These are phyloP conservation scores for Hanseniaspora vineae DNA, from an alignment of 805 yeast species.

Conservation along the genomic window DNA sequence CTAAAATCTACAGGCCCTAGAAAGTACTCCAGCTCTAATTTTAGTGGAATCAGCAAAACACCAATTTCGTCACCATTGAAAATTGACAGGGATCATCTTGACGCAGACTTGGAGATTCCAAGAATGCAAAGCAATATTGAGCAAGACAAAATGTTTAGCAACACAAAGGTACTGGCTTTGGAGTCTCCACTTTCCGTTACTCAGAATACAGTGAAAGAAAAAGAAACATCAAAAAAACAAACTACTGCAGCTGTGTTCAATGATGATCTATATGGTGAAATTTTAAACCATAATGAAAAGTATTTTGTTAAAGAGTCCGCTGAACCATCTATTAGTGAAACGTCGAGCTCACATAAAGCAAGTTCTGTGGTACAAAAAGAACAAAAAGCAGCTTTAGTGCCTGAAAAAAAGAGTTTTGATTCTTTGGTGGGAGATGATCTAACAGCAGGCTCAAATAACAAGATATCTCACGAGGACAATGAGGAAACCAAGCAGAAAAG, in stretches of 20 bases:
- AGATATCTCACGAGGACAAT: neutral
- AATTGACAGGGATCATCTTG: constrained; percentile 2
- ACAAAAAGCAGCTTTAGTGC: too few species aligned
- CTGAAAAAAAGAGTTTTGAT: neutral
- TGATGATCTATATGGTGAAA: neutral
- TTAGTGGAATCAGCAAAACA: neutral
- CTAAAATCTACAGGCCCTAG: neutral
- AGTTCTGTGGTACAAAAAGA: too few species aligned
- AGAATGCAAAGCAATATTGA: constrained; percentile 4
- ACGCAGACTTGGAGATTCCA: constrained; percentile 3
- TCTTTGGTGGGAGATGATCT: neutral
- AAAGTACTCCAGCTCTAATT: neutral
- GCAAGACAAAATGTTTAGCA: neutral
- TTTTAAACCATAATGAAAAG: neutral
- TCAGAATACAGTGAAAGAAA: neutral
- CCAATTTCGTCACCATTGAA: constrained; percentile 1
- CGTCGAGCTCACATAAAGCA: too few species aligned
- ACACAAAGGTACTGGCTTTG: too few species aligned
- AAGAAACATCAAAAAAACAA: neutral
- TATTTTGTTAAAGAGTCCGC: neutral
- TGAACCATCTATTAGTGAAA: neutral
- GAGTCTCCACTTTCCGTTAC: too few species aligned
- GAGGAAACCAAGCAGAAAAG: neutral
- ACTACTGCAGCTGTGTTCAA: neutral
- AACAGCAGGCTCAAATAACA: too few species aligned